These are phyloP conservation scores for Cytospora piceicola DNA, from an alignment of 2,329 filamentous ascomycete species.

Conservation along the genomic window DNA sequence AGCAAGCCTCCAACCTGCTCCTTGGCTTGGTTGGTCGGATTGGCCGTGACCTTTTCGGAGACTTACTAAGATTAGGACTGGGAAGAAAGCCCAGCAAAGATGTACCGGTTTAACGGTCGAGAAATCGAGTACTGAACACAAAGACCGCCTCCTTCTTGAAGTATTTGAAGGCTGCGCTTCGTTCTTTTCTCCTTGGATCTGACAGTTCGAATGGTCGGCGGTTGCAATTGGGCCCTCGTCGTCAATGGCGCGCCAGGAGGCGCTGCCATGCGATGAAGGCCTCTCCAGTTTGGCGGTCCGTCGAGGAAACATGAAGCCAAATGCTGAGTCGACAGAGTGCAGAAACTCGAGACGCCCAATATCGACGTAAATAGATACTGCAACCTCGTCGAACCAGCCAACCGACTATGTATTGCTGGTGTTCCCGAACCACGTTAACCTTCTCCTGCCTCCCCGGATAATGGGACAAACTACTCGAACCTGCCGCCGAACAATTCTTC, in stretches of 20 bases:
- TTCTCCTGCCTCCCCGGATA: background rate
- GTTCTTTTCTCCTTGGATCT: slow-evolving; percentile 29
- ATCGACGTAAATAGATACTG: slow-evolving; percentile 16
- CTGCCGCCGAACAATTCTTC: background rate
- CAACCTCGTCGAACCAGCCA: background rate
- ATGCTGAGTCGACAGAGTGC: slow-evolving; percentile 9
- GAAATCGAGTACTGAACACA: slow-evolving; percentile 5
- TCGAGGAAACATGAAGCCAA: slow-evolving; percentile 44
- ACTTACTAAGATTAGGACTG: slow-evolving; percentile 41
- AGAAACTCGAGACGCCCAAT: slow-evolving; percentile 5
- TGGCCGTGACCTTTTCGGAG: slow-evolving; percentile 20
- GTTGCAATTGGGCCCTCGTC: slow-evolving; percentile 26
- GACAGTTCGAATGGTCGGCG: slow-evolving; percentile 27
- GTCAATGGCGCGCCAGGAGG: slow-evolving; percentile 38
- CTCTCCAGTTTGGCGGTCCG: slow-evolving; percentile 36
- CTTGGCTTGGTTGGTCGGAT: slow-evolving; percentile 24
- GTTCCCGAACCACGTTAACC: background rate
- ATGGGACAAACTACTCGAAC: background rate
- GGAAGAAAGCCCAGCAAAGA: slow-evolving; percentile 38
- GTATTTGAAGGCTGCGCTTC: background rate
- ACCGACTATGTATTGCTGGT: background rate
- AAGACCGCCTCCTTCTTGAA: slow-evolving; percentile 4
- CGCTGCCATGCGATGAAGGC: slow-evolving; percentile 32
- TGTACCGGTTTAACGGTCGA: slow-evolving; percentile 35
- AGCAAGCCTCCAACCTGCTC: background rate